Evolutionary conservation across 2,329 filamentous ascomycete genomes (phyloP).

Genomic region (Ophiocordyceps unilateralis): DNA sequence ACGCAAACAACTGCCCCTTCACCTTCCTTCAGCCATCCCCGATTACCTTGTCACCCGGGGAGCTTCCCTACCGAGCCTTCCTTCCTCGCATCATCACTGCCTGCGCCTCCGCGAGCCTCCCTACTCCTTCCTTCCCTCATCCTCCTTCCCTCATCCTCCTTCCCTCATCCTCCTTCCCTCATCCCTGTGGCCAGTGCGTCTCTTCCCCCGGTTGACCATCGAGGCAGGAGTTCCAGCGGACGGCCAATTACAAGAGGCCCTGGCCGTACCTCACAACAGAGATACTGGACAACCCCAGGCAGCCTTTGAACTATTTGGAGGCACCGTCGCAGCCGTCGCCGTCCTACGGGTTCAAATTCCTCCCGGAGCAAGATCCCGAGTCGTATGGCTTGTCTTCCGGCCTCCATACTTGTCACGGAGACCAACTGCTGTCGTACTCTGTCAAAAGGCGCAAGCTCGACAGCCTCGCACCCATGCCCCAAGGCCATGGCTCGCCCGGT

Average conservation of each 20-base stretch:
- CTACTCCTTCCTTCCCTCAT: no score
- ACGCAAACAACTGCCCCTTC: no score
- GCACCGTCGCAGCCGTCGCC: slow-evolving; percentile 9
- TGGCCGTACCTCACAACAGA: slow-evolving; percentile 10
- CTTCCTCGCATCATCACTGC: no score
- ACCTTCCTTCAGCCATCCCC: no score
- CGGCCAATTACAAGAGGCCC: slow-evolving; percentile 13
- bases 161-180: no score
- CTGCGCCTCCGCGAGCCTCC: no score
- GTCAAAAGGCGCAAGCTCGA: slow-evolving; percentile 16
- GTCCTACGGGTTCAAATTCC: slow-evolving; percentile 9
- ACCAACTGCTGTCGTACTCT: slow-evolving; percentile 8
- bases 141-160: no score
- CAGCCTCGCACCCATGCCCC: slow-evolving; percentile 15
- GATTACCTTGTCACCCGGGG: no score
- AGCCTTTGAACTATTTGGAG: slow-evolving; percentile 6
- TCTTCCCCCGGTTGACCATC: no score
- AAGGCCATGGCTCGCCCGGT: background rate
- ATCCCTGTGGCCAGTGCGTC: no score
- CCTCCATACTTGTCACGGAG: slow-evolving; percentile 11
- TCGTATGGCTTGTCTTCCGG: slow-evolving; percentile 16
- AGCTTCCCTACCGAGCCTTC: no score
- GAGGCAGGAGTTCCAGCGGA: slow-evolving; percentile 12
- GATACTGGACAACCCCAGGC: slow-evolving; percentile 7
- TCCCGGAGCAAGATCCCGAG: slow-evolving; percentile 11